These are phyloP conservation scores for Clavispora carvajalis DNA, from an alignment of 805 yeast genomes.

Conservation along the genomic window DNA sequence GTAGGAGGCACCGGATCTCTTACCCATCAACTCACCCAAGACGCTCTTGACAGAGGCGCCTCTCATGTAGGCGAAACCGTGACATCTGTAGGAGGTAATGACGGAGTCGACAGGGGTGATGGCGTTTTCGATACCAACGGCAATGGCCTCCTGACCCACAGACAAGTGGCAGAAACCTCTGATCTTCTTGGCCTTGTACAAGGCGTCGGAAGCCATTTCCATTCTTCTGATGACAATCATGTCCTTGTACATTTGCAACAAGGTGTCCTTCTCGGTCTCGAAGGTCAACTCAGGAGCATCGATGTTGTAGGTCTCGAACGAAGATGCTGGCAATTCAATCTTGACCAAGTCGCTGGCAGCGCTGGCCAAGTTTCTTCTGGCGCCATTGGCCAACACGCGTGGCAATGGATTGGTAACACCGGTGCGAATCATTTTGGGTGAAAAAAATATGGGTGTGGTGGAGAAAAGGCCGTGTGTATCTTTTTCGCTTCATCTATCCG, in stretches of 20 bases:
- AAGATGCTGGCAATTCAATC: slow-evolving; percentile 67
- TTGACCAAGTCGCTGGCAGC: slow-evolving; percentile 32
- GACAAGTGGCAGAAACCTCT: slow-evolving; percentile 99
- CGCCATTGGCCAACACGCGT: slow-evolving; percentile 15
- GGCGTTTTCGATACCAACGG: slow-evolving; percentile 97
- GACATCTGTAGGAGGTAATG: slow-evolving; percentile 97
- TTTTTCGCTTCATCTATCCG: slow-evolving; percentile 1
- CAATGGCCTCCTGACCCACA: slow-evolving; percentile 98
- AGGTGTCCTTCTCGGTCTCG: slow-evolving; percentile 72
- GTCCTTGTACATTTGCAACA: slow-evolving; percentile 92
- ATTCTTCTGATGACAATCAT: slow-evolving; percentile 91
- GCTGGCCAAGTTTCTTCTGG: slow-evolving; percentile 33
- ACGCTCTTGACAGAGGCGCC: slow-evolving; percentile 89
- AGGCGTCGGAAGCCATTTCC: slow-evolving; percentile 98
- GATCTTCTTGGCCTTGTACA: slow-evolving; percentile 96
- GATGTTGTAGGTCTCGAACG: slow-evolving; percentile 82
- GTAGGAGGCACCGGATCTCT: slow-evolving; percentile 87
- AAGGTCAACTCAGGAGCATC: slow-evolving; percentile 63
- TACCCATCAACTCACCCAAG: slow-evolving; percentile 95
- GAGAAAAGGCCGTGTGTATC: neutral
- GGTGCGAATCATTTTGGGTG: slow-evolving; percentile 13
- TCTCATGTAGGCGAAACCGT: slow-evolving; percentile 95
- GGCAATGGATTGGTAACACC: slow-evolving; percentile 15
- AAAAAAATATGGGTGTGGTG: slow-evolving; percentile 1
- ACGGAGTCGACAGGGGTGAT: slow-evolving; percentile 79